phyloP scores from a whole-genome alignment of 768 basidiomycete species.

The Boletus rubescentipes region DNA sequence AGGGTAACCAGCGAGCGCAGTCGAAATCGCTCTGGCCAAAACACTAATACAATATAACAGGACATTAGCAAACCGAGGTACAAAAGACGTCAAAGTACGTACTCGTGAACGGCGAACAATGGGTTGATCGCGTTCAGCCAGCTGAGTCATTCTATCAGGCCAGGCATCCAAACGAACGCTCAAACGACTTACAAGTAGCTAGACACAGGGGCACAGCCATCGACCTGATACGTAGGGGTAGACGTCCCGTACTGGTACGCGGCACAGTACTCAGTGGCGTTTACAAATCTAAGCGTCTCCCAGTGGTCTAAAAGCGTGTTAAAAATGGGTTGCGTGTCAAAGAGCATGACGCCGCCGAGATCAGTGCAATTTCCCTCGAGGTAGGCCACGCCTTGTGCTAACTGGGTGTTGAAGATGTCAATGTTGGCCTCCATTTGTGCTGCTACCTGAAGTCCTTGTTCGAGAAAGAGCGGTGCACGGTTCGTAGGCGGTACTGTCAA shows the following conservation, averaged over 20 bases:
- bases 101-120: constrained; percentile 63
- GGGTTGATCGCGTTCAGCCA: constrained; percentile 65
- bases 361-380: constrained; percentile 44
- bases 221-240: constrained; percentile 49
- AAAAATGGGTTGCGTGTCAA: constrained; percentile 59
- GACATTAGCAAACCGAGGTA: background rate
- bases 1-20: constrained; percentile 38
- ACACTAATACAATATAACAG: constrained; percentile 40
- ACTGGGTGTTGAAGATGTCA: constrained; percentile 50
- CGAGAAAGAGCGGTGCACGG: constrained; percentile 52
- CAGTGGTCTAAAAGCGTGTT: constrained; percentile 56
- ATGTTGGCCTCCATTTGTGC: constrained; percentile 36
- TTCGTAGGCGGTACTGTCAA: constrained; percentile 62
- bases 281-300: constrained; percentile 53
- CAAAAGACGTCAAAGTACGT: constrained; percentile 19
- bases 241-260: constrained; percentile 61
- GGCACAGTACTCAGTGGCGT: constrained; percentile 56
- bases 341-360: constrained; percentile 46
- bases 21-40: constrained; percentile 52
- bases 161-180: background rate
- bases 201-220: constrained; percentile 60
- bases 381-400: constrained; percentile 35
- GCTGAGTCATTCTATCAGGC: constrained; percentile 30
- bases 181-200: constrained; percentile 56
- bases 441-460: constrained; percentile 33